Conservation (phyloP, 352 stramenopile species). For the Plasmopara halstedii region DNA sequence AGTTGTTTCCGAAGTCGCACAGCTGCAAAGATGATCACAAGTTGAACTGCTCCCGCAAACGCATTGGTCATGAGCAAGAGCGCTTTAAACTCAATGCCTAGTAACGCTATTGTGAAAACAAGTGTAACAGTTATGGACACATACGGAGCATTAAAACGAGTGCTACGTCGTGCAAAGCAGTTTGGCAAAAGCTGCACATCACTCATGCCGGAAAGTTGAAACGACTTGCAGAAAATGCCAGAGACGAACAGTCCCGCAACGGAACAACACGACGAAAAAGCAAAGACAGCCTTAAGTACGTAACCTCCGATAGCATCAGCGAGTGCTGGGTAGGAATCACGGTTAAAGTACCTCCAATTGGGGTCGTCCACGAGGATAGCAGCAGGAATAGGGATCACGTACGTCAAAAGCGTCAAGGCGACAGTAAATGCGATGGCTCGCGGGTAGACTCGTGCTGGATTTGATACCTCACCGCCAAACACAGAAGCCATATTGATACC, state of each 20-base stretch:
- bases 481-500: slow-evolving; percentile 84
- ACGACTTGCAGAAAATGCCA: slow-evolving; percentile 86
- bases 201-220: slow-evolving; percentile 70
- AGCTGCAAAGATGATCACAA: slow-evolving; percentile 86
- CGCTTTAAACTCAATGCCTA: slow-evolving; percentile 42
- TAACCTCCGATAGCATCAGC: slow-evolving; percentile 72
- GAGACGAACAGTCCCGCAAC: slow-evolving; percentile 87
- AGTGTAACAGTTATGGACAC: slow-evolving; percentile 31
- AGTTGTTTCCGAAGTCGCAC: slow-evolving; percentile 73
- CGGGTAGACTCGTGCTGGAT: slow-evolving; percentile 66
- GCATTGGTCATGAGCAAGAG: slow-evolving; percentile 86
- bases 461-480: slow-evolving; percentile 84
- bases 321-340: slow-evolving; percentile 82
- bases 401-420: slow-evolving; percentile 20
- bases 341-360: slow-evolving; percentile 76
- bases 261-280: slow-evolving; percentile 67
- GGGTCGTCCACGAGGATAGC: slow-evolving; percentile 62
- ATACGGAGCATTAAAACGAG: slow-evolving; percentile 32
- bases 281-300: slow-evolving; percentile 80
- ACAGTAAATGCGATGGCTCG: slow-evolving; percentile 25
- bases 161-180: slow-evolving; percentile 58
- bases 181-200: slow-evolving; percentile 75
- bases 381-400: slow-evolving; percentile 64
- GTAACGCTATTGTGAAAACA: slow-evolving; percentile 28
- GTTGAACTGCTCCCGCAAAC: slow-evolving; percentile 71